Evolutionary conservation across 352 stramenopile genomes (phyloP).

Genomic region (Proteromonas lacertae): DNA sequence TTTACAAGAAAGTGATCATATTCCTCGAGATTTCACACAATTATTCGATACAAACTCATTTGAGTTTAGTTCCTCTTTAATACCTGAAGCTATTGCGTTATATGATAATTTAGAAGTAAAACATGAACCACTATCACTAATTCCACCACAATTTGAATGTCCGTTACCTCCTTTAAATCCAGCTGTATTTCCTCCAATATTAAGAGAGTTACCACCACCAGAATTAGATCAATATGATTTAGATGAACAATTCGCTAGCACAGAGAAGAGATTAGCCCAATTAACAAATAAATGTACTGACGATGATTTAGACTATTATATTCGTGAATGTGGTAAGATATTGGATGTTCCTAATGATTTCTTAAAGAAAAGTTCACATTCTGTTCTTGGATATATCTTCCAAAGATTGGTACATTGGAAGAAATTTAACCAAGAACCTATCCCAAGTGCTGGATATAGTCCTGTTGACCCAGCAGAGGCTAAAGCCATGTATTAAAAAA

Average conservation of each 20-base stretch:
- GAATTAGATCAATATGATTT: conserved; percentile 77
- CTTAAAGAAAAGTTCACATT: conserved; percentile 3
- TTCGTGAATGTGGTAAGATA: conserved; percentile 56
- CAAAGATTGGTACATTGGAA: conserved; percentile 13
- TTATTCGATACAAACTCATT: conserved; percentile 69
- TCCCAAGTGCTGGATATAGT: too few species aligned
- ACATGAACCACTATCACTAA: conserved; percentile 64
- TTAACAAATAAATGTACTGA: conserved; percentile 58
- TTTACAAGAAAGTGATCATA: conserved; percentile 50
- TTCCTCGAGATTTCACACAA: conserved; percentile 63
- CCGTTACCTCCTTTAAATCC: conserved; percentile 54
- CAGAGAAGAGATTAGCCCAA: conserved; percentile 48
- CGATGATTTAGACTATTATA: conserved; percentile 65
- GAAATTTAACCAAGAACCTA: too few species aligned
- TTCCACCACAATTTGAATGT: conserved; percentile 67
- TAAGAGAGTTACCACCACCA: conserved; percentile 43
- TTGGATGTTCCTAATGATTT: conserved; percentile 40
- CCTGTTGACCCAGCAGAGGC: too few species aligned
- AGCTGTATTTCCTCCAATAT: conserved; percentile 55
- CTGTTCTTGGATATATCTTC: conserved; percentile 9
- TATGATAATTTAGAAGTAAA: conserved; percentile 60
- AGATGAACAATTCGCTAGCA: conserved; percentile 70
- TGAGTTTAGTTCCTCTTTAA: conserved; percentile 62
- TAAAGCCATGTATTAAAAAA: too few species aligned
- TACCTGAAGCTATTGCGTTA: conserved; percentile 55